phyloP scores from a whole-genome alignment of 306 rosid genomes.

The Vicia sativa region DNA sequence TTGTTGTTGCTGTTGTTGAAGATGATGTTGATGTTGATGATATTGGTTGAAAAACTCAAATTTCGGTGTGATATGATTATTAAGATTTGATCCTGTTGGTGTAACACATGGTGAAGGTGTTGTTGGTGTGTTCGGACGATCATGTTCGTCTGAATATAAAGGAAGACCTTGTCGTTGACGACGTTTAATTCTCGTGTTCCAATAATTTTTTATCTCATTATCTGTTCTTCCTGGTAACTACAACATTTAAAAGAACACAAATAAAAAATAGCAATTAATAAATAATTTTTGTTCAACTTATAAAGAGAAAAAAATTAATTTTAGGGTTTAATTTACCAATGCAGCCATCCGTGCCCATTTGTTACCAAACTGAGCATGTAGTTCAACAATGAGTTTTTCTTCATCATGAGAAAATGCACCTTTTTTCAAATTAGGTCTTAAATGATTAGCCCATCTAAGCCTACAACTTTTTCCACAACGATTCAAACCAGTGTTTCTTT shows the following conservation, averaged over 20 bases:
- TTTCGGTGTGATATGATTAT: slow-evolving; percentile 18
- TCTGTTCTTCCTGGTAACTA: slow-evolving; percentile 97
- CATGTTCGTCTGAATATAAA: slow-evolving; percentile 52
- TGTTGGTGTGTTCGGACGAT: slow-evolving; percentile 39
- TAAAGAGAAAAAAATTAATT: neutral
- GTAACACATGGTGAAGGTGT: slow-evolving; percentile 32
- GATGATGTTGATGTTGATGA: slow-evolving; percentile 5
- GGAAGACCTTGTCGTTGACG: slow-evolving; percentile 81
- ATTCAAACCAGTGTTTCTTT: slow-evolving; percentile 65
- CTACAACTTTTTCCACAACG: slow-evolving; percentile 95
- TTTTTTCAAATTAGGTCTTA: slow-evolving; percentile 80
- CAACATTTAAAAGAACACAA: too few species aligned
- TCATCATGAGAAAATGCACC: slow-evolving; percentile 77
- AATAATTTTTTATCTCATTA: slow-evolving; percentile 88
- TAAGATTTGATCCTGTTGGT: slow-evolving; percentile 39
- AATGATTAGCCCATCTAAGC: slow-evolving; percentile 94
- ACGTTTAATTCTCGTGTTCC: slow-evolving; percentile 88
- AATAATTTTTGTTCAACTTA: neutral
- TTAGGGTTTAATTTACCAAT: slow-evolving; percentile 43
- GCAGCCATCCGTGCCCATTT: slow-evolving; percentile 99
- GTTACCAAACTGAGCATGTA: slow-evolving; percentile 81
- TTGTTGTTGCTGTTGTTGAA: slow-evolving; percentile 30
- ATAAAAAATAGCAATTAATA: too few species aligned
- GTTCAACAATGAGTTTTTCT: slow-evolving; percentile 74
- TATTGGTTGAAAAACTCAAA: slow-evolving; percentile 47